phyloP scores from a whole-genome alignment of 352 stramenopile species.

The Phytophthora meadii region DNA sequence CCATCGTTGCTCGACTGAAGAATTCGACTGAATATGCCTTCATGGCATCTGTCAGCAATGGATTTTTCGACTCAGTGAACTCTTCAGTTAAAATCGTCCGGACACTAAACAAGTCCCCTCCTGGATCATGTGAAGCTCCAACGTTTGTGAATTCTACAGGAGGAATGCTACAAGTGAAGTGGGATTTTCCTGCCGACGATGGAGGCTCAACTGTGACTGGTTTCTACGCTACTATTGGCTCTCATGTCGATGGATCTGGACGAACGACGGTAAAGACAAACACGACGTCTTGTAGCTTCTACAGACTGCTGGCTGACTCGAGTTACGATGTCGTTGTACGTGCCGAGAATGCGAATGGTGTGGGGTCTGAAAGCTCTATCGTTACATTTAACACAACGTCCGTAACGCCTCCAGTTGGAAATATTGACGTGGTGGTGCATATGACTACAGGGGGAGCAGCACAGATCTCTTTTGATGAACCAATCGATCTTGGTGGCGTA shows the following conservation, averaged over 20 bases:
- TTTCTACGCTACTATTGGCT: slow-evolving; percentile 42
- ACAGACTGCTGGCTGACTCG: slow-evolving; percentile 38
- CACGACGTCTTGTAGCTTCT: slow-evolving; percentile 41
- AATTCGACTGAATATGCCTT: slow-evolving; percentile 46
- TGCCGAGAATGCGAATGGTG: slow-evolving; percentile 48
- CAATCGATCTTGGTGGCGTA: slow-evolving; percentile 57
- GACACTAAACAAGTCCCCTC: slow-evolving; percentile 54
- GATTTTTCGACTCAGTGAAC: slow-evolving; percentile 49
- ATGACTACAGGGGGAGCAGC: slow-evolving; percentile 54
- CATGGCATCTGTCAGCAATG: slow-evolving; percentile 53
- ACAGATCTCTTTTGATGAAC: slow-evolving; percentile 58
- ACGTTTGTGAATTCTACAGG: slow-evolving; percentile 35
- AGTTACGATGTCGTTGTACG: slow-evolving; percentile 57
- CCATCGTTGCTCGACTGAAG: slow-evolving; percentile 42
- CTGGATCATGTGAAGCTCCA: slow-evolving; percentile 47
- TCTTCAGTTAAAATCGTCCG: slow-evolving; percentile 37
- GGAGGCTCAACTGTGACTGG: slow-evolving; percentile 38
- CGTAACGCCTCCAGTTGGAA: slow-evolving; percentile 38
- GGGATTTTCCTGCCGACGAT: slow-evolving; percentile 49
- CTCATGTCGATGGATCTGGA: slow-evolving; percentile 40
- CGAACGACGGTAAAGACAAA: slow-evolving; percentile 19
- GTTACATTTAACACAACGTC: slow-evolving; percentile 41
- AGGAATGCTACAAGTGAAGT: slow-evolving; percentile 56
- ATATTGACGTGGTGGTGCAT: slow-evolving; percentile 38
- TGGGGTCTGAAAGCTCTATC: slow-evolving; percentile 41